These are phyloP conservation scores for Xylaria sp. DNA, from an alignment of 2,329 filamentous ascomycete genomes.

Conservation along the genomic window DNA sequence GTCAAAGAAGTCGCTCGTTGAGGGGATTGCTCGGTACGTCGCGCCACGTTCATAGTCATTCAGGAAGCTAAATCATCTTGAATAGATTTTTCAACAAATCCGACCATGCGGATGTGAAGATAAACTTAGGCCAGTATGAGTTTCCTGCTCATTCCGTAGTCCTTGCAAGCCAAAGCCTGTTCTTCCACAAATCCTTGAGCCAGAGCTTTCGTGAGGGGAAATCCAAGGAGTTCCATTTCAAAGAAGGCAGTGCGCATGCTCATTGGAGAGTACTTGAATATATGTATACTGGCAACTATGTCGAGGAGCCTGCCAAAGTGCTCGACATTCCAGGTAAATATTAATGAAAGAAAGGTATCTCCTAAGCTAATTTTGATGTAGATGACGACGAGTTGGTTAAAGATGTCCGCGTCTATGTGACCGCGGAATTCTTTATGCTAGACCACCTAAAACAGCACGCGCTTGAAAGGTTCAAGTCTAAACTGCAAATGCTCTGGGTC, in stretches of 20 bases:
- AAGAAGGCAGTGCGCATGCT: slow-evolving; percentile 20
- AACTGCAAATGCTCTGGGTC: slow-evolving; percentile 12
- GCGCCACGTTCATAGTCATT: background rate
- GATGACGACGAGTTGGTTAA: slow-evolving; percentile 22
- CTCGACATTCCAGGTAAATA: slow-evolving; percentile 14
- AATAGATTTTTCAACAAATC: slow-evolving; percentile 22
- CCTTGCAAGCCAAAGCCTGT: slow-evolving; percentile 22
- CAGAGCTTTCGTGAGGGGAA: slow-evolving; percentile 20
- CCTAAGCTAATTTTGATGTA: slow-evolving; percentile 16
- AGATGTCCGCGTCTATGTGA: slow-evolving; percentile 20
- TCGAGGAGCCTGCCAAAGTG: slow-evolving; percentile 12
- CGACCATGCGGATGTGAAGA: slow-evolving; percentile 23
- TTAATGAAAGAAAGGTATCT: background rate
- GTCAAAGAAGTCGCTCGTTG: background rate
- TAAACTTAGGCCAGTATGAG: slow-evolving; percentile 17
- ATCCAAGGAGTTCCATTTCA: slow-evolving; percentile 21
- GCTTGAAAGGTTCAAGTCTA: slow-evolving; percentile 10
- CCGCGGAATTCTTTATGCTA: slow-evolving; percentile 25
- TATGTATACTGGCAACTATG: slow-evolving; percentile 25
- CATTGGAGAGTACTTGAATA: slow-evolving; percentile 29
- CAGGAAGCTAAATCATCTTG: background rate
- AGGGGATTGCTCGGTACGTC: slow-evolving; percentile 24
- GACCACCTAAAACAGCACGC: slow-evolving; percentile 20
- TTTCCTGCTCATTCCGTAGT: slow-evolving; percentile 25
- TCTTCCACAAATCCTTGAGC: slow-evolving; percentile 21